Conservation (phyloP, 2,329 filamentous ascomycete genomes). For the Cladorrhinum sp. region DNA sequence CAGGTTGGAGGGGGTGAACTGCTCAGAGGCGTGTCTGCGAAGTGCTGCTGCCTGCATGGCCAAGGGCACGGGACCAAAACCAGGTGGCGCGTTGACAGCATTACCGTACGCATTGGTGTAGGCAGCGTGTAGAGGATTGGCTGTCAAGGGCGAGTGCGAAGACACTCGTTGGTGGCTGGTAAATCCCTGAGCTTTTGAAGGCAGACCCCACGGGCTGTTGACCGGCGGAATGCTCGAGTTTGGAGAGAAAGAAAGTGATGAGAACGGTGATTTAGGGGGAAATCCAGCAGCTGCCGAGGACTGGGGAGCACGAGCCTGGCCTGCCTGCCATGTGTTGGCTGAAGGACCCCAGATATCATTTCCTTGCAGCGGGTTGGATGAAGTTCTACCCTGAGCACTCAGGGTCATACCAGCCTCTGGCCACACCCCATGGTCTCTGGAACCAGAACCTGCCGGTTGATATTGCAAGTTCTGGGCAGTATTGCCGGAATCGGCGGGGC, state of each 20-base stretch:
- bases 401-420: conserved; percentile 2
- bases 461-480: conserved; percentile 5
- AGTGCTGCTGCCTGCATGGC: not conserved
- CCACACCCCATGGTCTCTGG: conserved; percentile 9
- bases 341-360: conserved; percentile 19
- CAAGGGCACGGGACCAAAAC: not conserved
- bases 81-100: conserved; percentile 4
- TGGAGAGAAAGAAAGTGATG: conserved; percentile 29
- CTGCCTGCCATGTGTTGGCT: conserved; percentile 14
- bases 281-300: not conserved
- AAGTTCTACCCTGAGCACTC: conserved; percentile 2
- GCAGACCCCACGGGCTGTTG: conserved; percentile 33
- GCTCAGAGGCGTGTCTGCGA: not conserved
- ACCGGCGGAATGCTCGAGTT: conserved; percentile 33
- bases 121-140: not conserved
- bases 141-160: conserved; percentile 9
- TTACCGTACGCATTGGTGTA: not conserved
- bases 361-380: conserved; percentile 5
- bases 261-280: conserved; percentile 21
- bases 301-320: not conserved
- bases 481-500: conserved; percentile 20
- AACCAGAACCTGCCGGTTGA: not conserved
- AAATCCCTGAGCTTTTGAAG: conserved; percentile 14
- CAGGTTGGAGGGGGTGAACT: not conserved
- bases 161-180: conserved; percentile 1